These are phyloP conservation scores for Tirmania nivea DNA, from an alignment of 495 filamentous ascomycete genomes.

Conservation along the genomic window DNA sequence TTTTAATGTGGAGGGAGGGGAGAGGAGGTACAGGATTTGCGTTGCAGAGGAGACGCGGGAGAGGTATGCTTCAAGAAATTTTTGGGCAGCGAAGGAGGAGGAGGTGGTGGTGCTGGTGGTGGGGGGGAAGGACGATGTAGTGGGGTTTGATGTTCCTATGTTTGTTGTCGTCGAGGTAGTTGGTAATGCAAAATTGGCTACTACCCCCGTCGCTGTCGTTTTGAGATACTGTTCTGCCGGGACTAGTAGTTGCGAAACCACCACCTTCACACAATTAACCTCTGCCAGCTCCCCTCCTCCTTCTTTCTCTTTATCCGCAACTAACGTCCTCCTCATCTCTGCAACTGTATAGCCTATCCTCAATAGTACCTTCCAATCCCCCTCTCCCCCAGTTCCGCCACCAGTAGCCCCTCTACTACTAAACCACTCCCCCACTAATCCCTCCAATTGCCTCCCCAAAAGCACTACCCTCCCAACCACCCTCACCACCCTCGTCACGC, in stretches of 20 bases:
- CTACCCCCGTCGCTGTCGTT: neutral
- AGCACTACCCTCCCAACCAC: conserved; percentile 46
- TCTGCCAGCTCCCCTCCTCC: conserved; percentile 12
- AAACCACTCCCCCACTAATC: neutral
- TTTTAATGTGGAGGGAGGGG: too few relatives aligned
- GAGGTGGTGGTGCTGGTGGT: too few relatives aligned
- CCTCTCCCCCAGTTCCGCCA: conserved; percentile 4
- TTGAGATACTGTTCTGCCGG: neutral
- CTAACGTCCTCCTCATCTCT: neutral
- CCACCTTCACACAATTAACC: conserved; percentile 20
- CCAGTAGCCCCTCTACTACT: conserved; percentile 7
- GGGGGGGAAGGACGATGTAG: too few relatives aligned
- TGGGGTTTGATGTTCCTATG: too few relatives aligned
- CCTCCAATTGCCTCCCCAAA: conserved; percentile 29
- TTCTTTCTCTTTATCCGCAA: conserved; percentile 4
- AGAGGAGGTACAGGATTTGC: too few relatives aligned
- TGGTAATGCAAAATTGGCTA: neutral
- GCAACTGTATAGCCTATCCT: conserved; percentile 3
- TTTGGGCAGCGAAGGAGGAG: too few relatives aligned
- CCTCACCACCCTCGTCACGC: conserved; percentile 62
- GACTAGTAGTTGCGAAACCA: neutral
- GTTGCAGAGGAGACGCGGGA: too few relatives aligned
- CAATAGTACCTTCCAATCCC: conserved; percentile 12
- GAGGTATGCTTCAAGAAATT: too few relatives aligned
- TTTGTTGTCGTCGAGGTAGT: too few relatives aligned